Conservation (phyloP, 2,329 filamentous ascomycete species). For the Alternaria solani region DNA sequence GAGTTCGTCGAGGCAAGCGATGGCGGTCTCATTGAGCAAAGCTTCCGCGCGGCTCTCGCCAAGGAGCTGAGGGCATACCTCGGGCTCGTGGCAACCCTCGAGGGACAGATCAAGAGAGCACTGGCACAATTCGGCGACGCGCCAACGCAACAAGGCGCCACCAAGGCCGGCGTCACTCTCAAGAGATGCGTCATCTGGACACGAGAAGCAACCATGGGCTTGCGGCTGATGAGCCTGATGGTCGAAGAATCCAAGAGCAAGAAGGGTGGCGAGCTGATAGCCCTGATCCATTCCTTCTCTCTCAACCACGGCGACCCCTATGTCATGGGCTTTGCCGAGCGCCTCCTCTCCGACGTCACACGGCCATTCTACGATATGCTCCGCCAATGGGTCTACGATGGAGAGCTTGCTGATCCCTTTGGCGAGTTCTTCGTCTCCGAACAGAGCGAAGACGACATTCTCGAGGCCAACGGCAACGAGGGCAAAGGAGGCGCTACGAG, state of each 20-base stretch:
- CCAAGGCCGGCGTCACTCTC: constrained; percentile 88
- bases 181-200: constrained; percentile 98
- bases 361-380: constrained; percentile 97
- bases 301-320: constrained; percentile 95
- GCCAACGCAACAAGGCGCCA: constrained; percentile 73
- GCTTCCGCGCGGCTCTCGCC: constrained; percentile 84
- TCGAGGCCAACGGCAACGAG: constrained; percentile 52
- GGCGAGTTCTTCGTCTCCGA: constrained; percentile 94
- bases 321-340: constrained; percentile 90
- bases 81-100: constrained; percentile 87
- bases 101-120: constrained; percentile 88
- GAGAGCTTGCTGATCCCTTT: constrained; percentile 95
- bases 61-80: constrained; percentile 89
- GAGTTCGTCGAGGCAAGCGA: constrained; percentile 83
- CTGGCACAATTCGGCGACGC: constrained; percentile 75
- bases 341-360: constrained; percentile 85
- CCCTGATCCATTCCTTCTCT: constrained; percentile 90
- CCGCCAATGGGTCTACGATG: constrained; percentile 96
- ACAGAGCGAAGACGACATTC: constrained; percentile 65
- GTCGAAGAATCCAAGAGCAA: constrained; percentile 86
- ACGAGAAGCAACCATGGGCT: constrained; percentile 92
- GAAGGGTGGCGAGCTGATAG: constrained; percentile 90
- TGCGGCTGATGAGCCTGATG: constrained; percentile 92
- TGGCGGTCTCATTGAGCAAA: constrained; percentile 88
- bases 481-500: constrained; percentile 73